phyloP scores from a whole-genome alignment of 768 basidiomycete species.

The Panus rudis region DNA sequence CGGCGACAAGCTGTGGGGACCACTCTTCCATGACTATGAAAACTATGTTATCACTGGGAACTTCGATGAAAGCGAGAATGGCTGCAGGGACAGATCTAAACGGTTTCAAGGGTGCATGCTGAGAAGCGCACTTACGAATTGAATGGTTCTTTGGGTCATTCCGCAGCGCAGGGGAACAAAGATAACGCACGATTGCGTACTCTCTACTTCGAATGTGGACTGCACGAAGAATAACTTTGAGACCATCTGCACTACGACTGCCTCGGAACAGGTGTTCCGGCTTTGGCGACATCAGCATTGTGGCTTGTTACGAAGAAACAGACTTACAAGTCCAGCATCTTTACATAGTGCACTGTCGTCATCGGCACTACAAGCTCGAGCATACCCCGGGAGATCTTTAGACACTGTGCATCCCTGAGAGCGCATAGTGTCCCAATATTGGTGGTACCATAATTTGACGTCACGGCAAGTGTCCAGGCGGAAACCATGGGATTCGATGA shows the following conservation, averaged over 20 bases:
- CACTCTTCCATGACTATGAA: conserved; percentile 82
- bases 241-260: conserved; percentile 40
- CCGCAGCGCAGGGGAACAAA: conserved; percentile 46
- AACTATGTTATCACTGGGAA: conserved; percentile 41
- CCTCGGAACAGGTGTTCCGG: conserved; percentile 72
- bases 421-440: conserved; percentile 21
- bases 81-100: conserved; percentile 40
- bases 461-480: conserved; percentile 64
- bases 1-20: conserved; percentile 54
- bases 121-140: conserved; percentile 43
- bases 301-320: not conserved
- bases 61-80: conserved; percentile 55
- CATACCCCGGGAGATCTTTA: conserved; percentile 27
- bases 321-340: conserved; percentile 63
- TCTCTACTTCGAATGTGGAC: conserved; percentile 60
- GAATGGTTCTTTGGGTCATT: conserved; percentile 66
- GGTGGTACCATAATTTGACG: conserved; percentile 51
- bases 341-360: conserved; percentile 60
- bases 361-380: conserved; percentile 24
- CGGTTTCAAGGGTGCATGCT: conserved; percentile 2
- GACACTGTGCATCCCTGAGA: conserved; percentile 12
- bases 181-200: conserved; percentile 46
- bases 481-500: conserved; percentile 46
- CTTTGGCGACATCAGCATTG: conserved; percentile 26
- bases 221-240: conserved; percentile 59